Evolutionary conservation across 257 asterid species (phyloP).

Genomic region (Solanum appendiculatum): DNA sequence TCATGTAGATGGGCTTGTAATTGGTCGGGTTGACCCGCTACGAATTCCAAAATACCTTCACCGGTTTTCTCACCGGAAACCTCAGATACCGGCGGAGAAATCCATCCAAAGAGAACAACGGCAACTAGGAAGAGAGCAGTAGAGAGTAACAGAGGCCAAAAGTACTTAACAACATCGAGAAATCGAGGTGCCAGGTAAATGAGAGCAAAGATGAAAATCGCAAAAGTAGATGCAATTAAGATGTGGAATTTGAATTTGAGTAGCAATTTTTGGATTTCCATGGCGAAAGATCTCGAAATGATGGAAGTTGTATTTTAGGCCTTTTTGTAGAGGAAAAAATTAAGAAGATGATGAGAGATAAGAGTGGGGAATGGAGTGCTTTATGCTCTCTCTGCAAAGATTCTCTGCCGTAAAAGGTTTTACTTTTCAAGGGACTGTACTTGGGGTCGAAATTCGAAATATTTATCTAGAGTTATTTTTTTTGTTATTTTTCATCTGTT

Average conservation of each 20-base stretch:
- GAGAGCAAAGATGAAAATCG: background rate
- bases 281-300: constrained; percentile 6
- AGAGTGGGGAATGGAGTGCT: background rate
- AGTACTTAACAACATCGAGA: constrained; percentile 37
- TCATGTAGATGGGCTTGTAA: background rate
- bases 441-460: background rate
- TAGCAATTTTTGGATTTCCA: constrained; percentile 47
- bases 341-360: too few relatives aligned
- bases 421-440: background rate
- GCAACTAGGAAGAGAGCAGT: constrained; percentile 57
- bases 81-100: constrained; percentile 39
- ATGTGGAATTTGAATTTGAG: constrained; percentile 47
- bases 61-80: constrained; percentile 38
- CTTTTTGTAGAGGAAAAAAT: background rate
- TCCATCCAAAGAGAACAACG: constrained; percentile 39
- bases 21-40: constrained; percentile 44
- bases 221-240: constrained; percentile 9
- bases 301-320: background rate
- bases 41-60: constrained; percentile 50
- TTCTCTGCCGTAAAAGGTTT: constrained; percentile 24
- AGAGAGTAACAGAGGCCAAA: constrained; percentile 66
- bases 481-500: too few relatives aligned
- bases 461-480: too few relatives aligned
- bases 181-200: constrained; percentile 46
- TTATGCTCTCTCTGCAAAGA: constrained; percentile 33